Conservation (phyloP, 257 asterid species). For the Lantana camara region DNA sequence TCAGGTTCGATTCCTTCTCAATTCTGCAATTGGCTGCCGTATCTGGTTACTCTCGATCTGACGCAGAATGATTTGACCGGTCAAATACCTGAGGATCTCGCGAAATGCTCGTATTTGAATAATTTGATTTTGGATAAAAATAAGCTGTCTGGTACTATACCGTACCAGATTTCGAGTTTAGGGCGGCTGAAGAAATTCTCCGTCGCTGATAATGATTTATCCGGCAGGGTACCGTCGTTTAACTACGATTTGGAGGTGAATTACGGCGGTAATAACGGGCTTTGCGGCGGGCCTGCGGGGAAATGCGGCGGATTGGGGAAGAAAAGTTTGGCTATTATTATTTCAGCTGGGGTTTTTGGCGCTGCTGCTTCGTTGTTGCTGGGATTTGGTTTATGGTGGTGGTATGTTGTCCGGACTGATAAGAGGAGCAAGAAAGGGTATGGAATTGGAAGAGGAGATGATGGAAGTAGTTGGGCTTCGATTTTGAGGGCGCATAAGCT, state of each 20-base stretch:
- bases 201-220: conserved; percentile 61
- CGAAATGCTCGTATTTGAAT: conserved; percentile 65
- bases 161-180: conserved; percentile 63
- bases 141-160: conserved; percentile 59
- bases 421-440: conserved; percentile 62
- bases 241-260: conserved; percentile 34
- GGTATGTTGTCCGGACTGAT: conserved; percentile 48
- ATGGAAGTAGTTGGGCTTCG: conserved; percentile 63
- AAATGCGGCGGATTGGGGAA: conserved; percentile 86
- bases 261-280: conserved; percentile 61
- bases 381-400: conserved; percentile 87
- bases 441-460: conserved; percentile 56
- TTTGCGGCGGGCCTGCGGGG: conserved; percentile 69
- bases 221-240: conserved; percentile 77
- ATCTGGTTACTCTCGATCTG: conserved; percentile 69
- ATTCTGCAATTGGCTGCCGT: conserved; percentile 85
- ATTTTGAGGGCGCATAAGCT: conserved; percentile 74
- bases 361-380: conserved; percentile 81
- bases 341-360: conserved; percentile 87
- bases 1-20: conserved; percentile 70
- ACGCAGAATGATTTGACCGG: conserved; percentile 70
- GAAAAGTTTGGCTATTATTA: conserved; percentile 69
- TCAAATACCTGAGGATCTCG: conserved; percentile 68
- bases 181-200: conserved; percentile 61
- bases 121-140: conserved; percentile 53